Evolutionary conservation across 2,329 filamentous ascomycete species (phyloP).

Genomic region (Aspergillus flavus): DNA sequence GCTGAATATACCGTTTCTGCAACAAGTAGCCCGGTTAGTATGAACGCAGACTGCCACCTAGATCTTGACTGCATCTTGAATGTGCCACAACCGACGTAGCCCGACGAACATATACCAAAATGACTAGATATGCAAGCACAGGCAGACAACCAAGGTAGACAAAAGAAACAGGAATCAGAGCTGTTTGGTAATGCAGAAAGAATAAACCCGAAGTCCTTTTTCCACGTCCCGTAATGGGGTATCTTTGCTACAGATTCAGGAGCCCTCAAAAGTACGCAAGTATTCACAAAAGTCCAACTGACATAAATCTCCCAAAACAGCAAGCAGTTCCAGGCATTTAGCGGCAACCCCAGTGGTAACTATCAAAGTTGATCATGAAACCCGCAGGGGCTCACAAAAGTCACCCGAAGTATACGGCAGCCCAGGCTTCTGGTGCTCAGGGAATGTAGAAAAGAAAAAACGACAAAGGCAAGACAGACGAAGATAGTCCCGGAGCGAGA

Average conservation of each 20-base stretch:
- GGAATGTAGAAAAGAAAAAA: background rate
- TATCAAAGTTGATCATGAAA: background rate
- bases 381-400: background rate
- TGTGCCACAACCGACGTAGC: background rate
- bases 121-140: background rate
- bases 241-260: background rate
- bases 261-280: background rate
- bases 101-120: background rate
- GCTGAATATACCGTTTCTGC: conserved; percentile 30
- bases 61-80: conserved; percentile 24
- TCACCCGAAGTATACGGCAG: background rate
- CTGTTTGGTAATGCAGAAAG: background rate
- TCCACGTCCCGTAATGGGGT: background rate
- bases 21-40: conserved; percentile 41
- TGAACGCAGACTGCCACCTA: conserved; percentile 28
- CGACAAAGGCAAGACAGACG: background rate
- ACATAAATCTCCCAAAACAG: background rate
- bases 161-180: background rate
- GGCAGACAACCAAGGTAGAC: background rate
- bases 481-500: too few relatives aligned
- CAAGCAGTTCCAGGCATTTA: background rate
- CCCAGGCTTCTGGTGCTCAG: background rate
- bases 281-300: background rate
- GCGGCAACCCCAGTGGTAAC: background rate
- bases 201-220: too few relatives aligned